Evolutionary conservation across 768 basidiomycete genomes (phyloP).

Genomic region (Termitomyces sp.): DNA sequence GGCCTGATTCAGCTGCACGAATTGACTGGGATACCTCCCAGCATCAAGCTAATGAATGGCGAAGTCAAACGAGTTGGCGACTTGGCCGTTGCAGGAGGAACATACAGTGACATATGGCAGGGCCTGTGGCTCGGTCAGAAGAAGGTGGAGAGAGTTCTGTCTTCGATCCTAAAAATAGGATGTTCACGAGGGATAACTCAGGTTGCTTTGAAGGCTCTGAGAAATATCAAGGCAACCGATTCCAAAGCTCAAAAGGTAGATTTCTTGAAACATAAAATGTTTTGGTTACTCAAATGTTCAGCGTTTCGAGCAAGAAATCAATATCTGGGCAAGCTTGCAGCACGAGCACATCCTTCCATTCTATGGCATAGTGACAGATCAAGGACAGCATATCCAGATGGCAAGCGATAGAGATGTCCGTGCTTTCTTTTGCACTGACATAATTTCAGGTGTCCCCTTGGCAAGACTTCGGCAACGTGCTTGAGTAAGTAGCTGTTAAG

Average conservation of each 20-base stretch:
- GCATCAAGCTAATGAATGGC: constrained; percentile 47
- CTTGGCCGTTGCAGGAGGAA: constrained; percentile 44
- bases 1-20: constrained; percentile 45
- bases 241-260: constrained; percentile 38
- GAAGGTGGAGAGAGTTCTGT: constrained; percentile 29
- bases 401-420: constrained; percentile 20
- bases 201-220: constrained; percentile 57
- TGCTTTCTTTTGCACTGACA: not conserved
- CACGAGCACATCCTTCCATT: constrained; percentile 53
- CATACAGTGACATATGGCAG: constrained; percentile 51
- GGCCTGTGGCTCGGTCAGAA: constrained; percentile 54
- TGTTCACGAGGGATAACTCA: constrained; percentile 16
- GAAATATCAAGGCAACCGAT: constrained; percentile 41
- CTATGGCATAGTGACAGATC: constrained; percentile 52
- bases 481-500: constrained; percentile 32
- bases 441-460: constrained; percentile 54
- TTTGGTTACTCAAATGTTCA: constrained; percentile 16
- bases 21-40: constrained; percentile 49
- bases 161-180: too few relatives aligned
- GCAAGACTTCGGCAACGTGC: constrained; percentile 56
- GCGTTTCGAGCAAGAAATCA: constrained; percentile 57
- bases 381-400: constrained; percentile 48
- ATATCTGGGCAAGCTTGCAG: constrained; percentile 47
- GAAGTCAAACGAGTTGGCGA: constrained; percentile 41
- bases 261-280: not conserved